These are phyloP conservation scores for Cyclotella sp. DNA, from an alignment of 108 stramenopile genomes.

Conservation along the genomic window DNA sequence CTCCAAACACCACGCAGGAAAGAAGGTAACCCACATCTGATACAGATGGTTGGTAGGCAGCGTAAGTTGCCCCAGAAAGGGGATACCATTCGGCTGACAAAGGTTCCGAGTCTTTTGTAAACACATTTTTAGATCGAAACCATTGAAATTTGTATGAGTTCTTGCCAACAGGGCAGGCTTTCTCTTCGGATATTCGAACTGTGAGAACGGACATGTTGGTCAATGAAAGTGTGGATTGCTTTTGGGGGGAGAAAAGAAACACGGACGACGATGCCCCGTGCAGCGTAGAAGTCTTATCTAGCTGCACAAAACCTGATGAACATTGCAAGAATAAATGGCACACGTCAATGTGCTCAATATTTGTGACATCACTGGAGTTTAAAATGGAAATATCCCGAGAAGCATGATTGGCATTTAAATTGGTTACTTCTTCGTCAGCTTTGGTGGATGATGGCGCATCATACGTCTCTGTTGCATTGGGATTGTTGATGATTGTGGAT, in stretches of 20 bases:
- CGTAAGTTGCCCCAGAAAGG: slow-evolving; percentile 58
- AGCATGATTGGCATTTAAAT: not conserved
- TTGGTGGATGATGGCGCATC: not conserved
- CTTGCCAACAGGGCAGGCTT: slow-evolving; percentile 32
- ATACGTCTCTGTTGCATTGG: not conserved
- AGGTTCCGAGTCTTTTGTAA: not conserved
- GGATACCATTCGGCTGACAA: slow-evolving; percentile 51
- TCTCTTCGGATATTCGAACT: slow-evolving; percentile 34
- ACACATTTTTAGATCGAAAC: slow-evolving; percentile 53
- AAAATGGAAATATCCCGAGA: not conserved
- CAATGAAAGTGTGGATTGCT: not conserved
- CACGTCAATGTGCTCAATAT: not conserved
- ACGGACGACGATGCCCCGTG: not conserved
- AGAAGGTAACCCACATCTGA: slow-evolving; percentile 62
- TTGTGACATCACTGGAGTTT: not conserved
- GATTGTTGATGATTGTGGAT: not conserved
- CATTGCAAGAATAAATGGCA: slow-evolving; percentile 31
- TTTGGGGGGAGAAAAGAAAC: slow-evolving; percentile 5
- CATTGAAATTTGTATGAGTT: slow-evolving; percentile 58
- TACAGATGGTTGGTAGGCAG: slow-evolving; percentile 71
- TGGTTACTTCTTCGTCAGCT: not conserved
- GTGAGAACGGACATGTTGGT: slow-evolving; percentile 35
- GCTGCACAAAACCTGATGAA: slow-evolving; percentile 18
- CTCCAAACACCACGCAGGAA: slow-evolving; percentile 58
- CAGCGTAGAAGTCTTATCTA: not conserved